Base-by-base conservation (phyloP, 208 protist species). In the Trichomonas gallinae region DNA sequence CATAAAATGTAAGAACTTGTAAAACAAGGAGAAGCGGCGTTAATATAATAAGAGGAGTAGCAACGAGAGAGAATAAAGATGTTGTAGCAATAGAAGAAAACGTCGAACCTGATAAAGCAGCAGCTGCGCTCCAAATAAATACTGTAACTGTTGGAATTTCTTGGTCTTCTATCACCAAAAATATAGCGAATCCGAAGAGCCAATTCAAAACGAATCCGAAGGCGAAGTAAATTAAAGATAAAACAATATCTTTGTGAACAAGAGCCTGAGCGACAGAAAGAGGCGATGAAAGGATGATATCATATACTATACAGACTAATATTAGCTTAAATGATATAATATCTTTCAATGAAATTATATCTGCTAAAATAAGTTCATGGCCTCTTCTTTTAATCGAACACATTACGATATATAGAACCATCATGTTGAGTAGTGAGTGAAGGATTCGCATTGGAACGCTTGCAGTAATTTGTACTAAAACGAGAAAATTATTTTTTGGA, bases 191-290 rank as follows among this genome's bases (percentile, higher is more conserved):
- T 58, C 87, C 87, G 46, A 93, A 93, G 8, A 93, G 44, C 87
- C 87, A 93, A 51, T 93, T 93, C 15, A 93, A 40, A 51, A 93
- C 1, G 26, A 93, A 93, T 48, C 87, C 87, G 26, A 93, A 93
- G 15, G 44, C 45, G 10, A 93, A 31, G 44, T 93, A 93, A 38
- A 93, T 93, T 17, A 93, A 1, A 40, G 87, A 42, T 44, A 42
- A 93, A 34, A 93, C 87, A 38, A 93, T 34, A 93, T 93, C 87
- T 51, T 42, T 48, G 8, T 23, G 31, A 48, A 93, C 21, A 38
- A 93, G 15, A 13, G 87, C 44, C 17, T 48, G 40, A 38, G 87
- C 87, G 44, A 93, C 31, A 31, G 87, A 23, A 9, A 93, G 8
- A 34, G 87, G 87, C 17, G 87, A 93, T 15, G 87, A 23, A 38